phyloP scores from a whole-genome alignment of 2,329 filamentous ascomycete species.

The Fusarium anthophilum region DNA sequence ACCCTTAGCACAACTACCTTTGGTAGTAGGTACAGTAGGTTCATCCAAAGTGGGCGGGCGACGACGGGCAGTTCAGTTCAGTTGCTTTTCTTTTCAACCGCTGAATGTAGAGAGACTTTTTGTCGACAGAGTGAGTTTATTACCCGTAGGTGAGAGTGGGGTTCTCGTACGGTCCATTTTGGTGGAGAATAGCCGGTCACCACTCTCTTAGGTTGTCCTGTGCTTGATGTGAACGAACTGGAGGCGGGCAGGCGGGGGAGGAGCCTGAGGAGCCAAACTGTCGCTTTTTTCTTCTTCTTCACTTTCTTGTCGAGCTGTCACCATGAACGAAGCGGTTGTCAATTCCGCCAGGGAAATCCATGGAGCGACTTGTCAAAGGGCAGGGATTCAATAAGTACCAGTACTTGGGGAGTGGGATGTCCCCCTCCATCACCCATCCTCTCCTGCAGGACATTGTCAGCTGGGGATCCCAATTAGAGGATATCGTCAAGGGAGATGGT shows the following conservation, averaged over 20 bases:
- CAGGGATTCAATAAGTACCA: constrained; percentile 12
- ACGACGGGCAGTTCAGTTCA: background rate
- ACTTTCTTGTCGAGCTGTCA: background rate
- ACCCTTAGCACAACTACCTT: background rate
- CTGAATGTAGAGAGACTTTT: constrained; percentile 36
- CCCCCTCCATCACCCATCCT: constrained; percentile 3
- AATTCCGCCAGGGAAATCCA: background rate
- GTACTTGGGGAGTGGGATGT: constrained; percentile 17
- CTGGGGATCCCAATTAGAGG: constrained; percentile 16
- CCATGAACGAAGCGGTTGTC: background rate
- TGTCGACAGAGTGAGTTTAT: constrained; percentile 26
- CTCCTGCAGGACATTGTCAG: constrained; percentile 35
- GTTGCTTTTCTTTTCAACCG: constrained; percentile 1
- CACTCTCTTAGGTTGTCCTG: constrained; percentile 1
- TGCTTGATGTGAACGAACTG: background rate
- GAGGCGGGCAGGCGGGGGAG: constrained; percentile 9
- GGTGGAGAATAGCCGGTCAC: constrained; percentile 10
- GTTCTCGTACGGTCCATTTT: background rate
- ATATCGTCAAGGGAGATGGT: constrained; percentile 3
- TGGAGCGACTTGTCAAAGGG: background rate
- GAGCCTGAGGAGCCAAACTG: constrained; percentile 8
- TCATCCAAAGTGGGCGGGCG: background rate
- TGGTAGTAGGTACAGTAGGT: background rate
- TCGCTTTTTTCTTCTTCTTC: background rate
- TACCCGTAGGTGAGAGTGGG: constrained; percentile 21